Evolutionary conservation across 352 stramenopile species (phyloP).

Genomic region (Pilasporangium apinafurcum): DNA sequence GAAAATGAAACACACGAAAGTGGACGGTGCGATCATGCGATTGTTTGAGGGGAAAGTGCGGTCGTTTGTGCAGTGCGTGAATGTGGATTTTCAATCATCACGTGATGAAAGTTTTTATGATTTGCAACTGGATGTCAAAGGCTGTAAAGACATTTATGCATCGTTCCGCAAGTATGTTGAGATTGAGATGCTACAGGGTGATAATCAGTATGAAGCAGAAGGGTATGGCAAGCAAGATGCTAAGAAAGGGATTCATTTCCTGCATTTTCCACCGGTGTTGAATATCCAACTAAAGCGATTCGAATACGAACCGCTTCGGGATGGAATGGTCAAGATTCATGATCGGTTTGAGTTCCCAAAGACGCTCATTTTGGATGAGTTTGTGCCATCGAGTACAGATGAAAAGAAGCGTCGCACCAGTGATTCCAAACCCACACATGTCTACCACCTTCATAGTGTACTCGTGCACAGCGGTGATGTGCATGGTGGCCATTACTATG

Average conservation of each 20-base stretch:
- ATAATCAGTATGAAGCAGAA: constrained; percentile 92
- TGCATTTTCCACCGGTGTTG: constrained; percentile 83
- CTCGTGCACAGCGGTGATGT: constrained; percentile 84
- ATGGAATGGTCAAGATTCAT: constrained; percentile 88
- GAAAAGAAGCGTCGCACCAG: background rate
- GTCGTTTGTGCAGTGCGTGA: constrained; percentile 88
- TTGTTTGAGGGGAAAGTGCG: constrained; percentile 89
- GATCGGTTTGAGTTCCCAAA: constrained; percentile 85
- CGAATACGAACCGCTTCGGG: constrained; percentile 81
- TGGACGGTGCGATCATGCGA: constrained; percentile 73
- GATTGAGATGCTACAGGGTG: constrained; percentile 89
- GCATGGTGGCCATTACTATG: constrained; percentile 85
- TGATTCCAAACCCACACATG: constrained; percentile 13
- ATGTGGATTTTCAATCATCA: constrained; percentile 86
- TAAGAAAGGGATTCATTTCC: constrained; percentile 83
- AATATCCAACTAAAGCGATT: constrained; percentile 92
- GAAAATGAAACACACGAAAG: constrained; percentile 88
- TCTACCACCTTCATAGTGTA: constrained; percentile 83
- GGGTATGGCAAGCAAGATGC: constrained; percentile 88
- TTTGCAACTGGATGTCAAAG: constrained; percentile 91
- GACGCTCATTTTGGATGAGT: constrained; percentile 66
- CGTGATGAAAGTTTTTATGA: constrained; percentile 91
- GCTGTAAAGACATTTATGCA: constrained; percentile 82
- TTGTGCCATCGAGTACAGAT: constrained; percentile 21
- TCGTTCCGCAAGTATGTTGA: constrained; percentile 91